These are phyloP conservation scores for Linum usitatissimum DNA, from an alignment of 345 rosid genomes.

Conservation along the genomic window DNA sequence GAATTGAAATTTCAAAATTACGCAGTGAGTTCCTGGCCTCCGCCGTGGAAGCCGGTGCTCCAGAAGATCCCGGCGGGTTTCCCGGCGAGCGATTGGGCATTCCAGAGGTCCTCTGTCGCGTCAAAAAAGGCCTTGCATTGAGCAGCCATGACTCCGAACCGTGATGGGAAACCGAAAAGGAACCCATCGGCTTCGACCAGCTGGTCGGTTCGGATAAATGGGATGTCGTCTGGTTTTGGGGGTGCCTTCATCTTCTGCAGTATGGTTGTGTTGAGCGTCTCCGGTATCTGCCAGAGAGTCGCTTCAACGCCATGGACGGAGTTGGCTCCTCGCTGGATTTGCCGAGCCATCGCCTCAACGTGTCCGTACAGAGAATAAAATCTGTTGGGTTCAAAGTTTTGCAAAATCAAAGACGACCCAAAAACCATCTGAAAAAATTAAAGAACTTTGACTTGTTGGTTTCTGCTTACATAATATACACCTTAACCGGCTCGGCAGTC, in stretches of 20 bases:
- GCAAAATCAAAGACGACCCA: not conserved
- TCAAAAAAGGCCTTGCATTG: constrained; percentile 87
- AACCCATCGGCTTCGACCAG: constrained; percentile 84
- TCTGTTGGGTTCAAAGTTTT: constrained; percentile 21
- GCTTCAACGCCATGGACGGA: constrained; percentile 70
- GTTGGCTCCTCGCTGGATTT: constrained; percentile 69
- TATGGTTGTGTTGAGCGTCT: constrained; percentile 52
- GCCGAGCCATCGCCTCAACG: constrained; percentile 85
- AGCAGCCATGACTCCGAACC: constrained; percentile 91
- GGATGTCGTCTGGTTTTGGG: constrained; percentile 57
- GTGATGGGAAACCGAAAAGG: constrained; percentile 87
- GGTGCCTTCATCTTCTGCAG: constrained; percentile 72
- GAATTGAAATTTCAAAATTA: constrained; percentile 10
- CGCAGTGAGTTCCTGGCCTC: constrained; percentile 97
- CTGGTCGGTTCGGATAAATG: constrained; percentile 66
- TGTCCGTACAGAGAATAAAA: constrained; percentile 74
- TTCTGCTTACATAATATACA: not conserved
- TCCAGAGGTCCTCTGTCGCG: constrained; percentile 60
- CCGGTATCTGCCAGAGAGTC: constrained; percentile 92
- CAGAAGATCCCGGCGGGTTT: constrained; percentile 97
- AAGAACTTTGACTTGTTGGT: too few species aligned
- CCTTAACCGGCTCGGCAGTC: not conserved
- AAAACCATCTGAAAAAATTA: not conserved
- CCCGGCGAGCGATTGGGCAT: constrained; percentile 74
- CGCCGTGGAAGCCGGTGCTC: constrained; percentile 95